Evolutionary conservation across 176 grass and related monocot species (phyloP).

Genomic region (Coix lacrymajobi): DNA sequence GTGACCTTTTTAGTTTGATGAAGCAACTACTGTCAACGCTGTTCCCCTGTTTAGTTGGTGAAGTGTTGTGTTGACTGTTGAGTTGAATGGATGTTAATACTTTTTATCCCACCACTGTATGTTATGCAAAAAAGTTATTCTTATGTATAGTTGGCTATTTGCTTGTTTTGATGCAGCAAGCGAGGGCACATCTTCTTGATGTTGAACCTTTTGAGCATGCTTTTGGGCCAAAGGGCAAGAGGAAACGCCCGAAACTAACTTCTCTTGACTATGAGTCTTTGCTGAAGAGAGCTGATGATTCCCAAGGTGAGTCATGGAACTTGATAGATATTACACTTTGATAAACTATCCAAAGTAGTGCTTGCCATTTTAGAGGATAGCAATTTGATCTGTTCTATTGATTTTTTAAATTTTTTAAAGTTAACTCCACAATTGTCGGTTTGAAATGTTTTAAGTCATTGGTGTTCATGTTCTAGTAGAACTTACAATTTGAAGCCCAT

Average conservation of each 20-base stretch:
- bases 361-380: background rate
- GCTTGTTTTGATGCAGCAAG: conserved; percentile 56
- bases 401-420: background rate
- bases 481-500: background rate
- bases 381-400: background rate
- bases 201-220: conserved; percentile 77
- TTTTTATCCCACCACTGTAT: background rate
- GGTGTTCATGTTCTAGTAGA: background rate
- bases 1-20: background rate
- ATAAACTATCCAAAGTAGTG: background rate
- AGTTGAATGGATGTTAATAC: background rate
- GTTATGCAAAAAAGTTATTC: background rate
- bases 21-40: background rate
- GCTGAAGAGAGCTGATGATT: conserved; percentile 61
- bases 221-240: conserved; percentile 90
- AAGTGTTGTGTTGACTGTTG: background rate
- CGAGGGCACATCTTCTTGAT: conserved; percentile 88
- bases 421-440: background rate
- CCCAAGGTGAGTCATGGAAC: conserved; percentile 58
- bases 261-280: conserved; percentile 76
- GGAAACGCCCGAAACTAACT: conserved; percentile 68
- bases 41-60: background rate
- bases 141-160: conserved; percentile 7
- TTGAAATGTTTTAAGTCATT: background rate
- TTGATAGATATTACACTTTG: background rate